These are phyloP conservation scores for Lepidium aucheri DNA, from an alignment of 345 rosid genomes.

Conservation along the genomic window DNA sequence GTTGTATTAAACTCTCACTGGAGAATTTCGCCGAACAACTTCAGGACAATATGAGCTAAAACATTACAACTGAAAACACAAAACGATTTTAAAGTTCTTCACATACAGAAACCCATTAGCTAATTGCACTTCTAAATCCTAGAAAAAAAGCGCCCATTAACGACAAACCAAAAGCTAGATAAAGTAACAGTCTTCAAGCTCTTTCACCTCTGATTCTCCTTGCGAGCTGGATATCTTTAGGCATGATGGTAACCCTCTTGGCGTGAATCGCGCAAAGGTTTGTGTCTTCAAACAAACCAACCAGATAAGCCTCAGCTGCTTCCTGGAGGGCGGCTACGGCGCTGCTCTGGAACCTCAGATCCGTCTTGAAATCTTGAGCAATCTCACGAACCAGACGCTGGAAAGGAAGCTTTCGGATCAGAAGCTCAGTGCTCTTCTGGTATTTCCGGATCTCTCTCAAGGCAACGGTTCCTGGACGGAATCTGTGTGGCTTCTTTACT, in stretches of 20 bases:
- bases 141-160: background rate
- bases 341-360: slow-evolving; percentile 54
- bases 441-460: slow-evolving; percentile 47
- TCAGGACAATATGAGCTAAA: background rate
- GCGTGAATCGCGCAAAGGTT: slow-evolving; percentile 51
- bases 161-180: background rate
- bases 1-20: background rate
- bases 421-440: slow-evolving; percentile 47
- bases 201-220: slow-evolving; percentile 49
- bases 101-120: background rate
- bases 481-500: slow-evolving; percentile 53
- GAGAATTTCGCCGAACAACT: slow-evolving; percentile 9
- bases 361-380: slow-evolving; percentile 53
- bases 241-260: slow-evolving; percentile 53
- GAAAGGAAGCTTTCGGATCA: slow-evolving; percentile 49
- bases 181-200: slow-evolving; percentile 19
- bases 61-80: background rate
- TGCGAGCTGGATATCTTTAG: slow-evolving; percentile 47
- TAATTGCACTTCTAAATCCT: background rate
- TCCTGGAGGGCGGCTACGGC: slow-evolving; percentile 50
- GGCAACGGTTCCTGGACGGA: slow-evolving; percentile 50
- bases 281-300: slow-evolving; percentile 45
- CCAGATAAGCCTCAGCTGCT: slow-evolving; percentile 48
- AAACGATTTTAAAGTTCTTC: background rate
- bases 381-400: slow-evolving; percentile 52